A percentile compares a stretch with the other conserved stretches of the same genome.
These are phyloP conservation scores for Saccharomycopsis sp. DNA, from an alignment of 805 yeast genomes.

Conservation along the genomic window DNA sequence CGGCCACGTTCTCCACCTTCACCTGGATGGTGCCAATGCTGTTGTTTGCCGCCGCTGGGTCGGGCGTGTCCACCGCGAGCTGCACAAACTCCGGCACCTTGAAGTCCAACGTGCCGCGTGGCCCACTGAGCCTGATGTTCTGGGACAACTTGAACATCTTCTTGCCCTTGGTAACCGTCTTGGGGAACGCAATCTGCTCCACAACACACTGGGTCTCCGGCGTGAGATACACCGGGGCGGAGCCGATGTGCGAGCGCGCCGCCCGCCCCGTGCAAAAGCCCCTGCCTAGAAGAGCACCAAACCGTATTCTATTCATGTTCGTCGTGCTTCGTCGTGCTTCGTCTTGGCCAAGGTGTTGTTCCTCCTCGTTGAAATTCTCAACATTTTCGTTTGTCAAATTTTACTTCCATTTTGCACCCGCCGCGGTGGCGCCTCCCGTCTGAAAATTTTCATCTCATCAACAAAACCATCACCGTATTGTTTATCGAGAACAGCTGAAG, in stretches of 20 bases:
- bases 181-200: conserved; percentile 45
- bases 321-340: too few relatives aligned
- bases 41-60: conserved; percentile 59
- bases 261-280: conserved; percentile 28
- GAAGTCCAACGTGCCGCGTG: conserved; percentile 28
- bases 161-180: conserved; percentile 57
- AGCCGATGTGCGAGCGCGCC: conserved; percentile 63
- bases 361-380: too few relatives aligned
- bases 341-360: too few relatives aligned
- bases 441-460: neutral
- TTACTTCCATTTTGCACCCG: too few relatives aligned
- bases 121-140: conserved; percentile 54
- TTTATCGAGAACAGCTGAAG: too few relatives aligned
- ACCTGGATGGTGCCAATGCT: conserved; percentile 38
- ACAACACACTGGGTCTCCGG: conserved; percentile 47
- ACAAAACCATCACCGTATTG: too few relatives aligned
- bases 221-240: conserved; percentile 62
- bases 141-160: conserved; percentile 48
- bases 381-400: too few relatives aligned
- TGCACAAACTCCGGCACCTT: conserved; percentile 27
- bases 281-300: too few relatives aligned
- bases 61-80: conserved; percentile 28
- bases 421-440: too few relatives aligned
- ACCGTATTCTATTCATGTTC: too few relatives aligned
- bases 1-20: conserved; percentile 43